Evolutionary conservation across 352 stramenopile species (phyloP).

Genomic region (Globisporangium carolinianum): DNA sequence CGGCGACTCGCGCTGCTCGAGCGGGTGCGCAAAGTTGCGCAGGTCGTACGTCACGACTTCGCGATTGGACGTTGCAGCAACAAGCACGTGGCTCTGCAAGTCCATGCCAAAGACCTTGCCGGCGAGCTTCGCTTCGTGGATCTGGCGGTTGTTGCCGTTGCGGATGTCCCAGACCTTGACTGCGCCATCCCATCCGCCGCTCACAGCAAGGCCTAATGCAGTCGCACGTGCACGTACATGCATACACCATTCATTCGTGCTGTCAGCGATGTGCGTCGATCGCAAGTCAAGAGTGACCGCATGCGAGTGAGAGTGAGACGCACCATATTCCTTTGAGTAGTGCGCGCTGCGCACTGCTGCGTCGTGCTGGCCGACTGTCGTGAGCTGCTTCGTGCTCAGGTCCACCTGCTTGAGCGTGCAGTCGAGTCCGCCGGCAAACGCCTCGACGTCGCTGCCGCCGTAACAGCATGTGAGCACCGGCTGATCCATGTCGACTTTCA

Average conservation of each 20-base stretch:
- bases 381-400: conserved; percentile 30
- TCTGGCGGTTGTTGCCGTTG: conserved; percentile 38
- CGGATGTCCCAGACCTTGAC: conserved; percentile 65
- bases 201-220: conserved; percentile 33
- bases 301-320: background rate
- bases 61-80: conserved; percentile 45
- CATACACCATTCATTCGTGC: background rate
- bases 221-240: background rate
- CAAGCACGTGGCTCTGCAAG: conserved; percentile 43
- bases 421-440: conserved; percentile 71
- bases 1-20: conserved; percentile 67
- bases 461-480: conserved; percentile 67
- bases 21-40: conserved; percentile 52
- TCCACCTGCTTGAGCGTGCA: conserved; percentile 54
- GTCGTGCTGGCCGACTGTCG: conserved; percentile 31
- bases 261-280: background rate
- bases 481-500: conserved; percentile 62
- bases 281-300: no score
- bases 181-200: conserved; percentile 58
- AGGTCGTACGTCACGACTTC: conserved; percentile 80
- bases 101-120: conserved; percentile 75
- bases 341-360: conserved; percentile 48
- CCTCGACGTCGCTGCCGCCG: conserved; percentile 48
- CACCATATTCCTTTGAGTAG: conserved; percentile 46
- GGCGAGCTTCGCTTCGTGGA: conserved; percentile 32